A percentile compares a stretch with the other conserved stretches of the same genome.
These are phyloP conservation scores for Penicillium samsonianum DNA, from an alignment of 495 filamentous ascomycete genomes.

Conservation along the genomic window DNA sequence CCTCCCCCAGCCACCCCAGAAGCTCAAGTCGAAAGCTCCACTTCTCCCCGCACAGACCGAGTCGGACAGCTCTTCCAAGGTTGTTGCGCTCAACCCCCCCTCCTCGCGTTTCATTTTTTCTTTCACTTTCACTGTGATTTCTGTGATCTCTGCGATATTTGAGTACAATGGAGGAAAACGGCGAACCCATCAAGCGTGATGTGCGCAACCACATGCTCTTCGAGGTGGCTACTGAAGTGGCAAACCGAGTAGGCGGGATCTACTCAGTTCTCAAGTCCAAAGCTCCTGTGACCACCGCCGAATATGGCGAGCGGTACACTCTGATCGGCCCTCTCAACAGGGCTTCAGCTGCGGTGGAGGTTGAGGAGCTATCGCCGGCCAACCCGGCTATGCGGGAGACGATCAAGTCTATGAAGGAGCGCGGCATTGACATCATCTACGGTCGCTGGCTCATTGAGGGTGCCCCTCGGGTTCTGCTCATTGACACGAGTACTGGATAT, in stretches of 20 bases:
- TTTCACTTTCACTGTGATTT: conserved; percentile 5
- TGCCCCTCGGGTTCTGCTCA: conserved; percentile 87
- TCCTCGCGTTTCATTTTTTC: conserved; percentile 12
- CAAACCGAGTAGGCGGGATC: conserved; percentile 96
- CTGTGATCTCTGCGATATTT: neutral
- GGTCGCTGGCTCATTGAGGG: conserved; percentile 98
- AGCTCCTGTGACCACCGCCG: conserved; percentile 93
- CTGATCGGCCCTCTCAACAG: conserved; percentile 93
- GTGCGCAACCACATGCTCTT: conserved; percentile 84
- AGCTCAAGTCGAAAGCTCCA: conserved; percentile 2
- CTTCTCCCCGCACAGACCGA: conserved; percentile 35
- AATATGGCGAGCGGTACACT: conserved; percentile 97
- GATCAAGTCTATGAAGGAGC: conserved; percentile 84
- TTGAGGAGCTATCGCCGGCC: conserved; percentile 85
- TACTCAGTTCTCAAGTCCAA: conserved; percentile 99
- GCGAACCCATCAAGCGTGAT: conserved; percentile 57
- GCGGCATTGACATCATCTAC: conserved; percentile 88
- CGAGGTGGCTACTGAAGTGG: conserved; percentile 94
- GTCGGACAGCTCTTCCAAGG: conserved; percentile 19
- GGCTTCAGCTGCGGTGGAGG: conserved; percentile 90
- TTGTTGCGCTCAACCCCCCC: conserved; percentile 8
- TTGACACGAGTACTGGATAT: conserved; percentile 93
- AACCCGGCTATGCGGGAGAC: conserved; percentile 78
- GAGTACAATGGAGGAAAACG: conserved; percentile 38
- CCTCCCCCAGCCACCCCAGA: conserved; percentile 14